Evolutionary conservation across 1,284 basidiomycete genomes (phyloP).

Genomic region (Heterobasidion parviporum): DNA sequence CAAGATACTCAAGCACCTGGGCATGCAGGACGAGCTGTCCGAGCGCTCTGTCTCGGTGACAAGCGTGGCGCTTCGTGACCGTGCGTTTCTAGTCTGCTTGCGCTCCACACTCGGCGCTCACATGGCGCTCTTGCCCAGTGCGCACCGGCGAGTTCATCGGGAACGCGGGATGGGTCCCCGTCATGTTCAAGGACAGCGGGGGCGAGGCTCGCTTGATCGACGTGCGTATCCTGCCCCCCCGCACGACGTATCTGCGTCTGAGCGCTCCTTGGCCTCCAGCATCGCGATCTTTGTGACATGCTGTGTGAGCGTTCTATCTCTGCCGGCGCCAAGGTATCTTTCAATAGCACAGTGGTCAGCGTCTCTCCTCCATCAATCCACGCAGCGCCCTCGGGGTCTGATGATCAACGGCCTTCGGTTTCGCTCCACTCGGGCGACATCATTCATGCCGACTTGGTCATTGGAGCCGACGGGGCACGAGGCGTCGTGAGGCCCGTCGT

Average conservation of each 20-base stretch:
- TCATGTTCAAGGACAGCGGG: neutral
- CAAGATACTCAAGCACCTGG: neutral
- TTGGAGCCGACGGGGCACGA: slow-evolving; percentile 39
- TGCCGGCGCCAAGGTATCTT: neutral
- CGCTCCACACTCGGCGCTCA: no score
- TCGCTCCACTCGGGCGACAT: slow-evolving; percentile 30
- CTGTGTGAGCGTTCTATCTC: neutral
- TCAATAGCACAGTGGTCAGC: neutral
- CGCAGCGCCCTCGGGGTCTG: neutral
- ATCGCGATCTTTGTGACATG: neutral
- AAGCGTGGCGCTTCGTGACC: neutral
- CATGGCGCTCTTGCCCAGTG: neutral
- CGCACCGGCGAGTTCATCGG: neutral
- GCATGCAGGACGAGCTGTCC: neutral
- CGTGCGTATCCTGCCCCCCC: neutral
- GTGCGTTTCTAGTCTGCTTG: neutral
- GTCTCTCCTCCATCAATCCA: neutral
- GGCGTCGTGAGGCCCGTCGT: slow-evolving; percentile 44
- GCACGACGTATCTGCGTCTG: no score
- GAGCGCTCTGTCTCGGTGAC: neutral
- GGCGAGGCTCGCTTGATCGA: neutral
- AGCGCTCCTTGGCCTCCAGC: neutral
- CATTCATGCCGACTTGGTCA: slow-evolving; percentile 29
- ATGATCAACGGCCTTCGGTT: slow-evolving; percentile 6
- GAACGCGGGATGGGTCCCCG: neutral